phyloP scores from a whole-genome alignment of 345 rosid genomes.

The Euphorbia tirucalli region DNA sequence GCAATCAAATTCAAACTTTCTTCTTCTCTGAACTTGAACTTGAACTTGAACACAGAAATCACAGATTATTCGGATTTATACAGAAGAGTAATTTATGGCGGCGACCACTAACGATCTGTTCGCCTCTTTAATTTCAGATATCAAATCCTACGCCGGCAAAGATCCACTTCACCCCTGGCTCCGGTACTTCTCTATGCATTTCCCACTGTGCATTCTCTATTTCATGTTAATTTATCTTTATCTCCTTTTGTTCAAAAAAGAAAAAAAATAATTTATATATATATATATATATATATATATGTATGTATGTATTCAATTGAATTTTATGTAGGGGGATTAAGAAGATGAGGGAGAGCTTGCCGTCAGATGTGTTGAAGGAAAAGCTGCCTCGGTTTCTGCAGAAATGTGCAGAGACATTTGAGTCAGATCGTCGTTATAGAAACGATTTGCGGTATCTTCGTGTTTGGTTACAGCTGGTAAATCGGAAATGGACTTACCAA shows the following conservation, averaged over 20 bases:
- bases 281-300: no score
- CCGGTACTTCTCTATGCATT: slow-evolving; percentile 39
- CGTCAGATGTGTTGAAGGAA: slow-evolving; percentile 47
- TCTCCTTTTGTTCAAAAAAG: neutral
- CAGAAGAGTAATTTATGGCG: no score
- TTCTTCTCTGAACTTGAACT: no score
- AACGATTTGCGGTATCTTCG: slow-evolving; percentile 84
- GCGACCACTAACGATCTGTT: slow-evolving; percentile 38
- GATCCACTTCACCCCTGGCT: slow-evolving; percentile 94
- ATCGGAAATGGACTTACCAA: slow-evolving; percentile 20
- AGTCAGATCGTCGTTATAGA: slow-evolving; percentile 67
- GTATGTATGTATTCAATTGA: no score
- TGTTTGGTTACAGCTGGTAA: slow-evolving; percentile 92
- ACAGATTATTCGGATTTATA: no score
- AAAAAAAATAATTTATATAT: no score
- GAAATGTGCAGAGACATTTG: slow-evolving; percentile 70
- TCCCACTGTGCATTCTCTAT: neutral
- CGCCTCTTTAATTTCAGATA: slow-evolving; percentile 69
- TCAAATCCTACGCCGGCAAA: slow-evolving; percentile 74
- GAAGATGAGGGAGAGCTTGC: slow-evolving; percentile 65
- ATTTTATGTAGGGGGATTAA: slow-evolving; percentile 53
- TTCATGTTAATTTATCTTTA: neutral
- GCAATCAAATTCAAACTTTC: neutral
- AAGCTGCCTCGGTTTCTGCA: slow-evolving; percentile 91
- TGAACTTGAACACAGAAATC: neutral